Evolutionary conservation across 2,329 filamentous ascomycete species (phyloP).

Genomic region (Penicillium occitanis): DNA sequence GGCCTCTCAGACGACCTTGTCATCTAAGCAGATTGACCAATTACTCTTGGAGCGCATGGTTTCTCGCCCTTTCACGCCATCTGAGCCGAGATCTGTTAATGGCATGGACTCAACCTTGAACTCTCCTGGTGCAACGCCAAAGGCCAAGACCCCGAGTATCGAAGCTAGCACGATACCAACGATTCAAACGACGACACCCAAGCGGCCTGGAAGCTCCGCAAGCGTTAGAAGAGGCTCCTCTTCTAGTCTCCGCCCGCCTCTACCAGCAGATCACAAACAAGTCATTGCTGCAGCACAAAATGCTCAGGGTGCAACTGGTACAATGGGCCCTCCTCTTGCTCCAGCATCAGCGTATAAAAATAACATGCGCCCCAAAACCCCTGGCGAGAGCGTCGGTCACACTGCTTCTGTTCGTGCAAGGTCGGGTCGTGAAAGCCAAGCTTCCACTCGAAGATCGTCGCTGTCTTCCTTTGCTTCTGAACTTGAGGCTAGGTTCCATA

Average conservation of each 20-base stretch:
- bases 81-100: slow-evolving; percentile 34
- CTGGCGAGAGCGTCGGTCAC: slow-evolving; percentile 12
- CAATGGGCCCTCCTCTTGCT: slow-evolving; percentile 81
- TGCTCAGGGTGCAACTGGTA: slow-evolving; percentile 41
- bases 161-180: slow-evolving; percentile 34
- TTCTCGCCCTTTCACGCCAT: slow-evolving; percentile 34
- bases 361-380: slow-evolving; percentile 46
- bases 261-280: slow-evolving; percentile 80
- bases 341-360: slow-evolving; percentile 72
- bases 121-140: slow-evolving; percentile 40
- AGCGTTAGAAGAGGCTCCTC: slow-evolving; percentile 58
- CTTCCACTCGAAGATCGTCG: slow-evolving; percentile 69
- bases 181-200: slow-evolving; percentile 36
- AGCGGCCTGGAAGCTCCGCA: slow-evolving; percentile 69
- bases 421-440: slow-evolving; percentile 39
- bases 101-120: slow-evolving; percentile 24
- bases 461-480: slow-evolving; percentile 95
- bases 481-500: slow-evolving; percentile 86
- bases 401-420: slow-evolving; percentile 21
- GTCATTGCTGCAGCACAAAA: slow-evolving; percentile 73
- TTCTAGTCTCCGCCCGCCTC: slow-evolving; percentile 61
- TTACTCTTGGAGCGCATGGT: slow-evolving; percentile 61
- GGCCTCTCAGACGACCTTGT: slow-evolving; percentile 78
- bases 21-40: slow-evolving; percentile 76
- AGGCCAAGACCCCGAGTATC: slow-evolving; percentile 34